A percentile compares a stretch with the other conserved stretches of the same genome.
Evolutionary conservation across 2,329 filamentous ascomycete species (phyloP).

Genomic region (Monosporascus sp.): DNA sequence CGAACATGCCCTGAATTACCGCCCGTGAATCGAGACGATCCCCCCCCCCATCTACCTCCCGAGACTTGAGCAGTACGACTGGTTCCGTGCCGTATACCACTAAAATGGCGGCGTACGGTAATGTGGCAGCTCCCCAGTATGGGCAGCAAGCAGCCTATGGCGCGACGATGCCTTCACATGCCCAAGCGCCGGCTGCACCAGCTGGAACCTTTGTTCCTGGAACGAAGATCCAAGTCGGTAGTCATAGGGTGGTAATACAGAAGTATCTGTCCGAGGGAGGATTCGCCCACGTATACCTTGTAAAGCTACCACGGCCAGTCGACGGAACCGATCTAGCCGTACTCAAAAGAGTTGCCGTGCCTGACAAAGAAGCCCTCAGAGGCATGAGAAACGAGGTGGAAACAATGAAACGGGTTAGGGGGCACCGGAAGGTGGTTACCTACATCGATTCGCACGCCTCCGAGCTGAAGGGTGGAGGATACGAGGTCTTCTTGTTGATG

Average conservation of each 20-base stretch:
- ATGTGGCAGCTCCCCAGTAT: conserved; percentile 31
- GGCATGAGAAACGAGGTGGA: conserved; percentile 98
- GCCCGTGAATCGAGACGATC: neutral
- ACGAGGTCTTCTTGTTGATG: conserved; percentile 98
- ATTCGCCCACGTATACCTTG: conserved; percentile 97
- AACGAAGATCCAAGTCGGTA: conserved; percentile 94
- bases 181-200: conserved; percentile 40
- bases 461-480: conserved; percentile 85
- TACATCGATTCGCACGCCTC: conserved; percentile 99
- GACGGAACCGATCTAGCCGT: conserved; percentile 78
- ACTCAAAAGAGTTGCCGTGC: conserved; percentile 90
- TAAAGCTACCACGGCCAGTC: conserved; percentile 73
- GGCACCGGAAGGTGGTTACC: conserved; percentile 91
- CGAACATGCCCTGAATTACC: neutral
- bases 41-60: neutral
- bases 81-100: neutral
- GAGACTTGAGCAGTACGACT: neutral
- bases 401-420: conserved; percentile 99
- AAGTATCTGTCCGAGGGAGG: conserved; percentile 97
- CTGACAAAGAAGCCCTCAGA: conserved; percentile 88
- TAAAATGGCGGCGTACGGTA: neutral
- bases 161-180: conserved; percentile 31
- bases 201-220: conserved; percentile 86
- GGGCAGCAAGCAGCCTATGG: conserved; percentile 38
- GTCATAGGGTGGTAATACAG: conserved; percentile 88